Percentiles rank a stretch among this genome's conserved stretches.
Conservation (phyloP, 305 asterid species). For the Solanum chacoense region DNA sequence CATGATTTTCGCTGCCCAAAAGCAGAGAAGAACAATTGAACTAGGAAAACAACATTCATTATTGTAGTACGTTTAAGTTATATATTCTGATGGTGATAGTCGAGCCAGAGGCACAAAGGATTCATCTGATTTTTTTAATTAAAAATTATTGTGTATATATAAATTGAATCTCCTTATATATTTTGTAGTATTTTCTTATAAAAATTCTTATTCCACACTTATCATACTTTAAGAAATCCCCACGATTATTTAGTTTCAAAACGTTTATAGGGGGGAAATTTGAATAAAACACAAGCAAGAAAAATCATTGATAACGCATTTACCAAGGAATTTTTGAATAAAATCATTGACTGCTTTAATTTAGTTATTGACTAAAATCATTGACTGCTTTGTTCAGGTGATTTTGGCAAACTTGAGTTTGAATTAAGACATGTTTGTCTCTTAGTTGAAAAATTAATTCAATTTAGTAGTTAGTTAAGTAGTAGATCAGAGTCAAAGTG, state of each 20-base stretch:
- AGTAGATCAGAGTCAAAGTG: background rate
- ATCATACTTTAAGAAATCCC: background rate
- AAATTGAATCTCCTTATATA: background rate
- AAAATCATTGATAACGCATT: background rate
- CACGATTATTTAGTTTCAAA: background rate
- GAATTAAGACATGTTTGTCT: background rate
- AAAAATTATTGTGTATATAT: background rate
- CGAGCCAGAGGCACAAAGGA: background rate
- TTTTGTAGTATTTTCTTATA: background rate
- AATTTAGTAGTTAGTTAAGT: background rate
- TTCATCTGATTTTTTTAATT: background rate
- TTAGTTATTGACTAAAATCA: background rate
- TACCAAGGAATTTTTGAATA: background rate
- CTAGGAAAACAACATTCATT: background rate
- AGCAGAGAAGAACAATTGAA: background rate
- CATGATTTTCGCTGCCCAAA: background rate
- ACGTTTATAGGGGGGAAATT: background rate
- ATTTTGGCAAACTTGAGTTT: background rate
- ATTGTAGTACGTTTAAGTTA: background rate
- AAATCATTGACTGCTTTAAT: background rate
- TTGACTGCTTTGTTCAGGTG: constrained; percentile 1
- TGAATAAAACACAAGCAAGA: background rate
- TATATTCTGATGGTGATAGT: background rate
- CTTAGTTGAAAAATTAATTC: background rate
- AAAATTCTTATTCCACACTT: background rate